These are phyloP conservation scores for Boeremia exigua DNA, from an alignment of 2,329 filamentous ascomycete genomes.

Conservation along the genomic window DNA sequence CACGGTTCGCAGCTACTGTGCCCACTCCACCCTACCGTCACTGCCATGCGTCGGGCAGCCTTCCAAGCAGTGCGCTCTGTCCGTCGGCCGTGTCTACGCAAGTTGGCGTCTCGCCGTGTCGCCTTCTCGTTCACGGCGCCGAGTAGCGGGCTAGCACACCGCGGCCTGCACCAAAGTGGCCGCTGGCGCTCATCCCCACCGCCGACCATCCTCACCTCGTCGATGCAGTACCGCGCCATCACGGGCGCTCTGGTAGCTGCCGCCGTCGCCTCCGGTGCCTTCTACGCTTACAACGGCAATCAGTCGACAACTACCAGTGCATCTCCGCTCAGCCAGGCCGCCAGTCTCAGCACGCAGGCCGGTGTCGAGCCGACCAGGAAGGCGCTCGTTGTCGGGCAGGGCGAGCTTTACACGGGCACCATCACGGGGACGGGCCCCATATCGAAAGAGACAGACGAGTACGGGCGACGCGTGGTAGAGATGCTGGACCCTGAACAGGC, in stretches of 20 bases:
- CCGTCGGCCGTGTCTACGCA: constrained; percentile 68
- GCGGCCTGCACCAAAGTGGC: constrained; percentile 52
- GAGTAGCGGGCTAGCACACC: constrained; percentile 55
- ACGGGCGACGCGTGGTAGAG: constrained; percentile 84
- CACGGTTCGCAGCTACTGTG: not conserved
- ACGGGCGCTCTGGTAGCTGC: constrained; percentile 71
- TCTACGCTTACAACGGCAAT: constrained; percentile 70
- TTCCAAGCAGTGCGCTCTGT: constrained; percentile 72
- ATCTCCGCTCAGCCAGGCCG: constrained; percentile 36
- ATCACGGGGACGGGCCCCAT: constrained; percentile 86
- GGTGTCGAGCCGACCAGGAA: constrained; percentile 61
- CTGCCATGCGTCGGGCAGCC: constrained; percentile 73
- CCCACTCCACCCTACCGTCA: not conserved
- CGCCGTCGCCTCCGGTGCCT: constrained; percentile 74
- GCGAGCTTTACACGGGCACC: constrained; percentile 86
- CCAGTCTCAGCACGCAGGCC: constrained; percentile 41
- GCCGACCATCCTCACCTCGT: constrained; percentile 63
- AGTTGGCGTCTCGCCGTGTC: constrained; percentile 58
- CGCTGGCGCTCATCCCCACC: constrained; percentile 44
- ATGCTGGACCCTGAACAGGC: constrained; percentile 97
- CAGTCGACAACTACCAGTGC: constrained; percentile 26
- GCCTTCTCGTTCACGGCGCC: constrained; percentile 26
- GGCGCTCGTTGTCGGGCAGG: constrained; percentile 86
- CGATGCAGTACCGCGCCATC: constrained; percentile 77
- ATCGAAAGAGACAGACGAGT: constrained; percentile 84